Conservation (phyloP, 2,329 filamentous ascomycete genomes). For the Fonsecaea multimorphosa region DNA sequence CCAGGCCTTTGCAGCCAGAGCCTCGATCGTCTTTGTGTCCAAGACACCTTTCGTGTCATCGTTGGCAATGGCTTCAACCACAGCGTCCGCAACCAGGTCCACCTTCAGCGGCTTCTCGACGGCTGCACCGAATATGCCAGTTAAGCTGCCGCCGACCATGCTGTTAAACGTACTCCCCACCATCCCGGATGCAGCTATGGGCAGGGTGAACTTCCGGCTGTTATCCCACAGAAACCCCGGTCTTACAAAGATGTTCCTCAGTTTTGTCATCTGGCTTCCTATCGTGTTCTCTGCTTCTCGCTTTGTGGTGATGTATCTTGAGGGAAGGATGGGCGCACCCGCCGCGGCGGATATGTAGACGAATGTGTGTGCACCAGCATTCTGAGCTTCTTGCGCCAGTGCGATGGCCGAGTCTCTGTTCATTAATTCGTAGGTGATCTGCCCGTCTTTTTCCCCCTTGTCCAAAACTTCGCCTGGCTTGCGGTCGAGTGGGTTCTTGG, state of each 20-base stretch:
- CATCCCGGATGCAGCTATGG: constrained; percentile 78
- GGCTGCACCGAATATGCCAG: constrained; percentile 78
- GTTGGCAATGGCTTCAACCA: constrained; percentile 84
- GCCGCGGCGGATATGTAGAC: constrained; percentile 88
- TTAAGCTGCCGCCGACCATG: constrained; percentile 75
- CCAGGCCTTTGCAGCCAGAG: constrained; percentile 81
- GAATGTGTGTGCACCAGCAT: constrained; percentile 71
- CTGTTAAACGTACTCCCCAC: constrained; percentile 78
- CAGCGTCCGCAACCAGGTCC: constrained; percentile 84
- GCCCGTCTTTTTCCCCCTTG: constrained; percentile 70
- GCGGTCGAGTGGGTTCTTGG: constrained; percentile 72
- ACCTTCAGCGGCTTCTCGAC: constrained; percentile 86
- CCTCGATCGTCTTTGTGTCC: constrained; percentile 79
- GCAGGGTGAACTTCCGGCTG: constrained; percentile 80
- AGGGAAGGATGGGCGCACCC: constrained; percentile 82
- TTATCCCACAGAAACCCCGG: constrained; percentile 89
- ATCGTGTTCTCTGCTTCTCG: constrained; percentile 84
- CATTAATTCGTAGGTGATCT: constrained; percentile 96
- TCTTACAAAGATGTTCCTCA: constrained; percentile 82
- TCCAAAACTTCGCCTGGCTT: constrained; percentile 63
- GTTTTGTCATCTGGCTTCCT: constrained; percentile 70
- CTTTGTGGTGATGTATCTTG: constrained; percentile 88
- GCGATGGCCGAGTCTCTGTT: constrained; percentile 80
- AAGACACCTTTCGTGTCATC: constrained; percentile 74
- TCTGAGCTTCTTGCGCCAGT: constrained; percentile 76